Percentiles rank a stretch among this genome's conserved stretches.
phyloP scores from a whole-genome alignment of 2,329 filamentous ascomycete species.

The Diaporthe citrichinensis region DNA sequence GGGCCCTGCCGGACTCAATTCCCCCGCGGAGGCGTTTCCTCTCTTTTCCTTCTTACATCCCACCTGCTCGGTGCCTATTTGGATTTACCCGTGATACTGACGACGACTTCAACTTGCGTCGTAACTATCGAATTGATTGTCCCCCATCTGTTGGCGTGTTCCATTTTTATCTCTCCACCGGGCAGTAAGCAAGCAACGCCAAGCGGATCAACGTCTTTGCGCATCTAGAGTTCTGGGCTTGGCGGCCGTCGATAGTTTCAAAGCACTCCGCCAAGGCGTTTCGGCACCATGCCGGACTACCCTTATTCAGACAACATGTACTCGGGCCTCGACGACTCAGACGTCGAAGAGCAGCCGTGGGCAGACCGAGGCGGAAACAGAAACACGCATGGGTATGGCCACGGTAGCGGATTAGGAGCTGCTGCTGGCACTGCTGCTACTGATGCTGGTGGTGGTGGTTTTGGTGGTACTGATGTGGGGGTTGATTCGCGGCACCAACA shows the following conservation, averaged over 20 bases:
- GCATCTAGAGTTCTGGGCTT: constrained; percentile 5
- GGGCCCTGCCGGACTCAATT: constrained; percentile 3
- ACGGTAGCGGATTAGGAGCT: constrained; percentile 5
- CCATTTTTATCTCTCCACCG: constrained; percentile 29
- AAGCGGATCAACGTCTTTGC: constrained; percentile 28
- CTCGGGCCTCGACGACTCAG: constrained; percentile 52
- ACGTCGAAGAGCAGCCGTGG: constrained; percentile 42
- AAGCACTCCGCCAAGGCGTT: constrained; percentile 43
- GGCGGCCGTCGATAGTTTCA: constrained; percentile 42
- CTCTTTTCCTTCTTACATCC: constrained; percentile 21
- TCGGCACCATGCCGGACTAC: constrained; percentile 55
- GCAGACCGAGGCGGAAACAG: constrained; percentile 38
- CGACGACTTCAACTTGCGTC: constrained; percentile 18
- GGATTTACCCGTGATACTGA: neutral
- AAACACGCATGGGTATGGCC: constrained; percentile 23
- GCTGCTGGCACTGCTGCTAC: neutral
- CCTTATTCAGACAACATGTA: constrained; percentile 65
- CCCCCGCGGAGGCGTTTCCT: constrained; percentile 13
- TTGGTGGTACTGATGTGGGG: neutral
- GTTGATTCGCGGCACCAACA: constrained; percentile 11
- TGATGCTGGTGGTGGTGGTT: neutral
- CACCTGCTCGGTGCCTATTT: neutral
- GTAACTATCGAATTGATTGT: neutral
- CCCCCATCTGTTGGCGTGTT: neutral
- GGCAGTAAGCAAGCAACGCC: constrained; percentile 37